phyloP scores from a whole-genome alignment of 768 basidiomycete species.

The Lentinula boryana region DNA sequence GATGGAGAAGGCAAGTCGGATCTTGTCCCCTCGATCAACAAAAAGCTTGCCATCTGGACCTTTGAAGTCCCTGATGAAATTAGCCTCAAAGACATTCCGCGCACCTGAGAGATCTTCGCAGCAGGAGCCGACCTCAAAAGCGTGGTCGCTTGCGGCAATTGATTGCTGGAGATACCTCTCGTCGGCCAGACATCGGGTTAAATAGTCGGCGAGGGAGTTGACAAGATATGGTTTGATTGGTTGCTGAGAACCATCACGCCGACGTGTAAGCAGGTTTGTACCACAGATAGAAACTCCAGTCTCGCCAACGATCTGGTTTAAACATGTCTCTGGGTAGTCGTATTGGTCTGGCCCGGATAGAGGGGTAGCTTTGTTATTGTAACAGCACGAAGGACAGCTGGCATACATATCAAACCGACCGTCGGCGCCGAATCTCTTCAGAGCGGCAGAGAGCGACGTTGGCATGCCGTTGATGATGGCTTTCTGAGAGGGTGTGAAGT shows the following conservation, averaged over 20 bases:
- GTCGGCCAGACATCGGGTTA: slow-evolving; percentile 14
- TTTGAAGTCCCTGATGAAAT: slow-evolving; percentile 1
- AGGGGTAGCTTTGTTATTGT: neutral
- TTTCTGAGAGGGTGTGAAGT: neutral
- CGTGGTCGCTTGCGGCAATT: slow-evolving; percentile 9
- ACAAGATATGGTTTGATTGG: slow-evolving; percentile 14
- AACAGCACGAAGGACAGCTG: neutral
- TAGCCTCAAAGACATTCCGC: slow-evolving; percentile 19
- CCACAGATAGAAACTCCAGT: neutral
- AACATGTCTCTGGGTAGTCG: slow-evolving; percentile 8
- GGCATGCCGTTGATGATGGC: neutral
- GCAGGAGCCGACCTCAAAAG: neutral
- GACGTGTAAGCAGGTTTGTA: neutral
- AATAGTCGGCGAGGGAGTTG: slow-evolving; percentile 16
- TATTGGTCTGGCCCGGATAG: neutral
- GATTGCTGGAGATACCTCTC: slow-evolving; percentile 10
- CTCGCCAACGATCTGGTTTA: neutral
- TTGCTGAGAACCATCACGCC: neutral
- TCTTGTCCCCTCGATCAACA: too few relatives aligned
- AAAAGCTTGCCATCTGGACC: too few relatives aligned
- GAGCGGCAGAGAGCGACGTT: neutral
- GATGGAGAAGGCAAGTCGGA: too few relatives aligned
- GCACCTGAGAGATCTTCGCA: slow-evolving; percentile 2
- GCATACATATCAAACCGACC: neutral
- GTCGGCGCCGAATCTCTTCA: neutral